Evolutionary conservation across 352 stramenopile genomes (phyloP).

Genomic region (Thraustochytrium striatum): DNA sequence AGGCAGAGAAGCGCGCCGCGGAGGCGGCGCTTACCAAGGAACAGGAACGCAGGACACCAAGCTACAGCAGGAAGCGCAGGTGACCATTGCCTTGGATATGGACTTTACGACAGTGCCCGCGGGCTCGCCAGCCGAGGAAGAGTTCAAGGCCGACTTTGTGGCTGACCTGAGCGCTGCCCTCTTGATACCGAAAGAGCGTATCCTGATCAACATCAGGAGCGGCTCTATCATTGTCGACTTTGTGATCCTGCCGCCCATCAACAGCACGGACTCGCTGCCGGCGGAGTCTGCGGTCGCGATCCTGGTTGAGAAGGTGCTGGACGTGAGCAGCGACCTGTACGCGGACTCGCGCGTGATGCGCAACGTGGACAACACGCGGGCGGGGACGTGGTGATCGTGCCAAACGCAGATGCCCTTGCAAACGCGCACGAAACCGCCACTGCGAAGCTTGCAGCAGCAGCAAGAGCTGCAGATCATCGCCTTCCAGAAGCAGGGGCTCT

Average conservation of each 20-base stretch:
- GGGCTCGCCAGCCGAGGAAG: background rate
- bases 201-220: background rate
- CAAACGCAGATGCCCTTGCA: background rate
- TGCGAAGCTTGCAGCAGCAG: conserved; percentile 1
- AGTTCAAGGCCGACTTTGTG: background rate
- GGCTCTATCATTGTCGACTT: conserved; percentile 21
- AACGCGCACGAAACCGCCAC: background rate
- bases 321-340: background rate
- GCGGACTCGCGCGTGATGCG: background rate
- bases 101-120: background rate
- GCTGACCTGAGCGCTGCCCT: background rate
- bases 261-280: background rate
- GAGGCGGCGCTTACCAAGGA: conserved; percentile 6
- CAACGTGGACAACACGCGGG: background rate
- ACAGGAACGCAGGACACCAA: background rate
- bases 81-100: background rate
- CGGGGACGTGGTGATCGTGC: background rate
- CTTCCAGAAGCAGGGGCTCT: background rate
- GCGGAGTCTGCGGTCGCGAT: background rate
- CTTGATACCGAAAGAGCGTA: background rate
- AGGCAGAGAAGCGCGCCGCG: background rate
- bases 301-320: conserved; percentile 5
- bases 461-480: background rate
- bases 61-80: conserved; percentile 2
- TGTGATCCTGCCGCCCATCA: background rate